Evolutionary conservation across 2,329 filamentous ascomycete species (phyloP), one percentile per base, ranked within the genome.

Genomic region (Xylariales sp.): DNA sequence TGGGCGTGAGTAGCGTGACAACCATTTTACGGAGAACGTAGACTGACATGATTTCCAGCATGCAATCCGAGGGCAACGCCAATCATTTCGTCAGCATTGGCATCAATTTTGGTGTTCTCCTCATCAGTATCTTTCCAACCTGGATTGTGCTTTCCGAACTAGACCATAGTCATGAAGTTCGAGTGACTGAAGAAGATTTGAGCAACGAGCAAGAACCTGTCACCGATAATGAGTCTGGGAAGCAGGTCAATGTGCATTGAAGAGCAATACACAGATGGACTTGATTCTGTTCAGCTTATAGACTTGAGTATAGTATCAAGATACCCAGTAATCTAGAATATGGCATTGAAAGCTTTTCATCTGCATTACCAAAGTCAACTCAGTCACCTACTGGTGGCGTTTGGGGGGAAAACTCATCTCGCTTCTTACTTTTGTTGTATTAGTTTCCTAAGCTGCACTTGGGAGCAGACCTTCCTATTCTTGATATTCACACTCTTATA

Each of bases 81-180:
- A 59, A 59, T 41, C 57, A 59, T 33, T 59, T 59, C 41, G 54
- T 55, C 28, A 58, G 56, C 38, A 59, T 59, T 25, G 57, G 57
- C 9, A 39, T 59, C 36, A 59, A 59, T 38, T 59, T 59, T 43
- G 57, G 57, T 5, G 45, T 58, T 15, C 51, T 55, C 10, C 42
- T 59, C n/a, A 39, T 58, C 35, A 52, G 53, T 34, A 44, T 59
- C 14, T 41, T 49, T 20, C 57, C 57, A 10, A 59, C 56, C 5
- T 59, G 57, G 57, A 50, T 57, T 8, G 54, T 58, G 20, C 51
- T 59, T 12, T 58, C 56, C 8, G 52, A 55, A 37, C 46, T 59
- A 22, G 54, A 59, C 31, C 54, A 51, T 24, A 54, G 44, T 43
- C 55, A 58, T 28, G 57, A 59, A 36, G 39, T 55, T 10, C 25